Base-by-base conservation (phyloP, 2,329 filamentous ascomycete genomes). In the Calonectria leucothoes region DNA sequence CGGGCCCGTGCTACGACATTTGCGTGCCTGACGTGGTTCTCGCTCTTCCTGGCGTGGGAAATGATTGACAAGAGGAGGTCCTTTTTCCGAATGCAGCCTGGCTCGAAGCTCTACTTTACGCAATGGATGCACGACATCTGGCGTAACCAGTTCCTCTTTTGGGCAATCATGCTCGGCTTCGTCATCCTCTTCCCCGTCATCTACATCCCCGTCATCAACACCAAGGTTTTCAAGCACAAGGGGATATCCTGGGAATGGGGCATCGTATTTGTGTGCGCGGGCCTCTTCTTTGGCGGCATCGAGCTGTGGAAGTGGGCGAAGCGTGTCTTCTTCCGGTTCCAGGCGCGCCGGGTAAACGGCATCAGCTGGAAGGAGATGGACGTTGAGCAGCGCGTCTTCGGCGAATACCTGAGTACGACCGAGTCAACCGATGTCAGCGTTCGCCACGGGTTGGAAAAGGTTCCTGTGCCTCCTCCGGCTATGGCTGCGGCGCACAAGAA, bases 1-100 rank as follows among this genome's bases (percentile, higher is more conserved):
- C 91, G 92, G 23, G 93, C 93, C 0, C 91, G 94, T 17, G 92
- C 93, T 0, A 94, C 94, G 0, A 93, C 91, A 6, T 95, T 95
- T 80, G 93, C 92, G 37, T 93, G 91, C 76, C 87, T 95, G 66
- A 95, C 93, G 0, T 95, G 93, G 93, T 93, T 93, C 77, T 92
- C 93, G 0, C 88, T 95, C 23, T 94, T 95, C 86, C 87, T 94
- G 6, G 94, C 94, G 0, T 95, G 94, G 94, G 93, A 95, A 82
- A 93, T 94, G 89, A 88, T 94, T 73, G 89, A 94, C 79, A 89
- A 93, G 84, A 91, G 93, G 27, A 90, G 92, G 52, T 93, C 90
- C 10, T 94, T 95, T 86, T 95, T 95, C 89, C 88, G 90, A 78
- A 94, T 95, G 91, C 90, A 94, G 79, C 91, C 93, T 0, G 86